A percentile compares a stretch with the other conserved stretches of the same genome.
Conservation (phyloP, 1,284 basidiomycete species). For the Boletus putidus region DNA sequence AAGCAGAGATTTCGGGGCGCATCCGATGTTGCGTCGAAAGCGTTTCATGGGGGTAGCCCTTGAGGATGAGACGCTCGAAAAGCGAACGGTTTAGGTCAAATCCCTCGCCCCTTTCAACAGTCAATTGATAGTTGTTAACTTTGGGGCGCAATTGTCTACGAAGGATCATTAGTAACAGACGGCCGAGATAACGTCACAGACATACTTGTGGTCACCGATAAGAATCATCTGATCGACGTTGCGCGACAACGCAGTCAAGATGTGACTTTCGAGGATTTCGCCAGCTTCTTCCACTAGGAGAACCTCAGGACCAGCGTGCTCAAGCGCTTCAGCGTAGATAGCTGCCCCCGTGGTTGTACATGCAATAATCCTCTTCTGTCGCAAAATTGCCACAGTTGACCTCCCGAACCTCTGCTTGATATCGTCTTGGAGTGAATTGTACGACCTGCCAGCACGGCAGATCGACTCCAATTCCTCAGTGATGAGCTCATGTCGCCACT, state of each 20-base stretch:
- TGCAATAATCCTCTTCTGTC: slow-evolving; percentile 54
- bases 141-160: slow-evolving; percentile 65
- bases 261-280: slow-evolving; percentile 66
- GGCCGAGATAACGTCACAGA: background rate
- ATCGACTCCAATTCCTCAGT: slow-evolving; percentile 37
- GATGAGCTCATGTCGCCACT: slow-evolving; percentile 45
- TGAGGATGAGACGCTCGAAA: slow-evolving; percentile 62
- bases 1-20: slow-evolving; percentile 62
- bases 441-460: slow-evolving; percentile 37
- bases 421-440: slow-evolving; percentile 42
- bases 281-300: slow-evolving; percentile 69
- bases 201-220: slow-evolving; percentile 70
- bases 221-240: slow-evolving; percentile 54
- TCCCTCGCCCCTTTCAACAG: slow-evolving; percentile 62
- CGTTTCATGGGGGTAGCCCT: slow-evolving; percentile 57
- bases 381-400: slow-evolving; percentile 39
- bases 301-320: slow-evolving; percentile 39
- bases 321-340: slow-evolving; percentile 50
- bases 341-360: slow-evolving; percentile 70
- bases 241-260: slow-evolving; percentile 53
- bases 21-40: slow-evolving; percentile 62
- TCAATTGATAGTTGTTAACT: slow-evolving; percentile 61
- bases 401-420: slow-evolving; percentile 41
- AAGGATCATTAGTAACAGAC: background rate
- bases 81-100: slow-evolving; percentile 63